A percentile compares a stretch with the other conserved stretches of the same genome.
phyloP scores from a whole-genome alignment of 768 basidiomycete genomes.

The Sporobolomyces pararoseus region DNA sequence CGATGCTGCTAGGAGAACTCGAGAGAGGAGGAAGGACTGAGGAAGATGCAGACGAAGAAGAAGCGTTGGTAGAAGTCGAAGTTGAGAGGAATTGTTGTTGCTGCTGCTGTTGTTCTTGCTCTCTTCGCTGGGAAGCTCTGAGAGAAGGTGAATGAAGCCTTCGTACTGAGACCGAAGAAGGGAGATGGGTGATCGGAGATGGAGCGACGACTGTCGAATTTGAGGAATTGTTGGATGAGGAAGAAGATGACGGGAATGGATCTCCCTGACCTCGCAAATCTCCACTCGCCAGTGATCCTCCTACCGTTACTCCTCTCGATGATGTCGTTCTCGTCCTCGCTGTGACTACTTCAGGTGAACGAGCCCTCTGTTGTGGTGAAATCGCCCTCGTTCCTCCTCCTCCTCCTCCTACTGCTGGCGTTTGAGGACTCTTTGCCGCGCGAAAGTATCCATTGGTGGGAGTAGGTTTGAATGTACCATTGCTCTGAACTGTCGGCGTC shows the following conservation, averaged over 20 bases:
- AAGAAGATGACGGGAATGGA: constrained; percentile 20
- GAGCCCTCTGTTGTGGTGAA: constrained; percentile 16
- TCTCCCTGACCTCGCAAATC: constrained; percentile 27
- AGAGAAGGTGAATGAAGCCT: constrained; percentile 14
- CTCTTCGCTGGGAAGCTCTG: neutral
- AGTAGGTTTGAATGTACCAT: neutral
- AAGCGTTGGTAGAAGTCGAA: constrained; percentile 11
- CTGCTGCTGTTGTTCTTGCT: neutral
- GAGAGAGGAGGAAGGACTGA: constrained; percentile 5
- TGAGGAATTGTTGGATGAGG: neutral
- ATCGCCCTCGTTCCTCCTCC: constrained; percentile 8
- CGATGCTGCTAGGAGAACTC: constrained; percentile 13
- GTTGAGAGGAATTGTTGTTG: constrained; percentile 10
- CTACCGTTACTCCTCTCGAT: neutral
- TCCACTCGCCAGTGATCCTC: no score
- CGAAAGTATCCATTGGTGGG: neutral
- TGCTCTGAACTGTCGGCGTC: constrained; percentile 4
- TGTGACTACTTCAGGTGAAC: constrained; percentile 1
- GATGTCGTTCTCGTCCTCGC: constrained; percentile 1
- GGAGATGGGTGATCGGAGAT: constrained; percentile 20
- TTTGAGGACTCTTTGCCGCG: neutral
- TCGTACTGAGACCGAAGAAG: constrained; percentile 19
- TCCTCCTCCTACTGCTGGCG: neutral
- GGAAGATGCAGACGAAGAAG: neutral
- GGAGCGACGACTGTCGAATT: neutral